Percentiles rank a stretch among this genome's conserved stretches.
Evolutionary conservation across 495 filamentous ascomycete species (phyloP).

Genomic region (Rostrohypoxylon terebratum): DNA sequence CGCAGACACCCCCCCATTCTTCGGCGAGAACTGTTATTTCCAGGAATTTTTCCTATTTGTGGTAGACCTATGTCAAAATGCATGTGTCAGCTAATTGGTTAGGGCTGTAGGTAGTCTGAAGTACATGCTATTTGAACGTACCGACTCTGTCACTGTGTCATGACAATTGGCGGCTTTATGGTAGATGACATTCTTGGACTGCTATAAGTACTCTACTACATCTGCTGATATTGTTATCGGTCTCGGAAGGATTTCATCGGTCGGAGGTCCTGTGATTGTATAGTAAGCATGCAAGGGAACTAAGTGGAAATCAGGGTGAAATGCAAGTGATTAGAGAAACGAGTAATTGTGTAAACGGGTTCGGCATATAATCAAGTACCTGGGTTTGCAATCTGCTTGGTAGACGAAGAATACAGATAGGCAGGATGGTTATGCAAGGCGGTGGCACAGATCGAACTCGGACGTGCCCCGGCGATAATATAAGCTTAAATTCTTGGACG

Average conservation of each 20-base stretch:
- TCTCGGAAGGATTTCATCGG: background rate
- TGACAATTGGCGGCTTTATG: background rate
- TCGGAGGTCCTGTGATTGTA: background rate
- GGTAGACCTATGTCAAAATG: background rate
- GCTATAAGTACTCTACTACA: background rate
- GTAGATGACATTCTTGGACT: background rate
- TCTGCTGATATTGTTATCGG: too few relatives aligned
- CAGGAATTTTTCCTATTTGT: background rate
- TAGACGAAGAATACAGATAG: background rate
- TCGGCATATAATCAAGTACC: background rate
- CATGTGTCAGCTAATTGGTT: background rate
- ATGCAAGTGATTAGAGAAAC: background rate
- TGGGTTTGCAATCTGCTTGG: background rate
- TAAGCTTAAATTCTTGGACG: constrained; percentile 12
- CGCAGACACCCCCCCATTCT: background rate
- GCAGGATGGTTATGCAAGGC: background rate
- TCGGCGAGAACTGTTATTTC: background rate
- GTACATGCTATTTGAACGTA: background rate
- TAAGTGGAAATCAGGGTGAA: background rate
- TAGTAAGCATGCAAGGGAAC: constrained; percentile 6
- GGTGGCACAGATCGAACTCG: background rate
- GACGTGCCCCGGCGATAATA: background rate
- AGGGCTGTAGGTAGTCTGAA: background rate
- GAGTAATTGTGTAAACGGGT: background rate
- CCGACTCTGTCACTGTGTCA: background rate